Evolutionary conservation across 2,329 filamentous ascomycete species (phyloP).

Genomic region (Penicillium hordei): DNA sequence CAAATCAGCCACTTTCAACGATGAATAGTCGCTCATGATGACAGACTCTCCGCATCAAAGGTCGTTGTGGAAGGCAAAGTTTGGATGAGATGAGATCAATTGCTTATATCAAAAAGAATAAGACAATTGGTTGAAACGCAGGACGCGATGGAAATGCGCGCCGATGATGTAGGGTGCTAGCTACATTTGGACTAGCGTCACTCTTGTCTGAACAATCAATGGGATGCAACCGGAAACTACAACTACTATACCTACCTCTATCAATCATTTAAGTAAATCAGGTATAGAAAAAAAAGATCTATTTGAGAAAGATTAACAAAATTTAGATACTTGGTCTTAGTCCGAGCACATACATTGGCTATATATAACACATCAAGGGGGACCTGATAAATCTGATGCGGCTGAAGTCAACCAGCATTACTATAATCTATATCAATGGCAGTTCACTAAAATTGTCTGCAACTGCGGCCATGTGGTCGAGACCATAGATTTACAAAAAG

Average conservation of each 20-base stretch:
- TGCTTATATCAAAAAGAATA: neutral
- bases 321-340: neutral
- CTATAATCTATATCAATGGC: neutral
- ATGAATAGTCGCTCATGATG: constrained; percentile 54
- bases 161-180: constrained; percentile 24
- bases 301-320: no score
- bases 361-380: neutral
- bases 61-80: neutral
- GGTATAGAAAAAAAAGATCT: no score
- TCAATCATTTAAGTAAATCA: neutral
- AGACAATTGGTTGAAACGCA: constrained; percentile 4
- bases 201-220: constrained; percentile 1
- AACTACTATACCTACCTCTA: neutral
- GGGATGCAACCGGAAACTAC: neutral
- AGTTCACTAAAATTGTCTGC: neutral
- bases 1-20: constrained; percentile 72
- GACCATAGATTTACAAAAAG: neutral
- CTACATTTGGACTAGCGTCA: constrained; percentile 14
- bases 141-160: constrained; percentile 25
- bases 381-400: neutral
- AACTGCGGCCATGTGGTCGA: neutral
- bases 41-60: constrained; percentile 10
- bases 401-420: neutral
- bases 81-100: neutral
- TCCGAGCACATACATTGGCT: neutral